Evolutionary conservation across 2,329 filamentous ascomycete genomes (phyloP).

Genomic region (Colletotrichum sp.): DNA sequence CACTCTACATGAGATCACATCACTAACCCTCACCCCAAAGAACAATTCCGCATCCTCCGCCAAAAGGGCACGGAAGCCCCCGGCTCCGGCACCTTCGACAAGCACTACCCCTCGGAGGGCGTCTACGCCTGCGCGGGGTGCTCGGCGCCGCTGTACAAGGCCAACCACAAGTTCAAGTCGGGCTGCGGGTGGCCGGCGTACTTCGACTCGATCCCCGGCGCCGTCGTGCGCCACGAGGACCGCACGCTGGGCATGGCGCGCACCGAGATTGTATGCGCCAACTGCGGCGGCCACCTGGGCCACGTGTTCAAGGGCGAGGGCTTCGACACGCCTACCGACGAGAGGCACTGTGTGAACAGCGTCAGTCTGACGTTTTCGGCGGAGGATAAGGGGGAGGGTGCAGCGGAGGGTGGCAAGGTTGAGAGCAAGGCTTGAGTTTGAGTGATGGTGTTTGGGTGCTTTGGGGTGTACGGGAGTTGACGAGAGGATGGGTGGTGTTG

Average conservation of each 20-base stretch:
- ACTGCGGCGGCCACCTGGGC: conserved; percentile 90
- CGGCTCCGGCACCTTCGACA: conserved; percentile 83
- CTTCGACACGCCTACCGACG: conserved; percentile 84
- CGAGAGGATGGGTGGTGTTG: neutral
- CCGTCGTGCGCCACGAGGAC: conserved; percentile 84
- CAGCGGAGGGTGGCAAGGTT: conserved; percentile 22
- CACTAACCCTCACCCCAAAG: conserved; percentile 50
- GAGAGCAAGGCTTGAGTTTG: conserved; percentile 40
- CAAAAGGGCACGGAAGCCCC: conserved; percentile 90
- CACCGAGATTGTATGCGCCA: conserved; percentile 92
- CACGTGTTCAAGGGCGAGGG: conserved; percentile 94
- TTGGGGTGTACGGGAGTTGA: neutral
- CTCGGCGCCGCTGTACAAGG: conserved; percentile 87
- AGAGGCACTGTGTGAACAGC: conserved; percentile 97
- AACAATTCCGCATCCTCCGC: conserved; percentile 94
- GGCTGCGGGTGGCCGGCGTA: conserved; percentile 98
- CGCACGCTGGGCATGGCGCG: conserved; percentile 79
- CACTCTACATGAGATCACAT: neutral
- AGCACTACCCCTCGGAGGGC: conserved; percentile 78
- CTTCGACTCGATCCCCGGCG: conserved; percentile 92
- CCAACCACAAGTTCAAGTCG: conserved; percentile 92
- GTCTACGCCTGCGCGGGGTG: conserved; percentile 91
- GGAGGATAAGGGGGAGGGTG: conserved; percentile 58
- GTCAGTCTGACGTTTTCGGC: conserved; percentile 83
- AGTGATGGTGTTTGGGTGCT: neutral